phyloP scores from a whole-genome alignment of 306 rosid species.

The Herpetospermum pedunculosum region DNA sequence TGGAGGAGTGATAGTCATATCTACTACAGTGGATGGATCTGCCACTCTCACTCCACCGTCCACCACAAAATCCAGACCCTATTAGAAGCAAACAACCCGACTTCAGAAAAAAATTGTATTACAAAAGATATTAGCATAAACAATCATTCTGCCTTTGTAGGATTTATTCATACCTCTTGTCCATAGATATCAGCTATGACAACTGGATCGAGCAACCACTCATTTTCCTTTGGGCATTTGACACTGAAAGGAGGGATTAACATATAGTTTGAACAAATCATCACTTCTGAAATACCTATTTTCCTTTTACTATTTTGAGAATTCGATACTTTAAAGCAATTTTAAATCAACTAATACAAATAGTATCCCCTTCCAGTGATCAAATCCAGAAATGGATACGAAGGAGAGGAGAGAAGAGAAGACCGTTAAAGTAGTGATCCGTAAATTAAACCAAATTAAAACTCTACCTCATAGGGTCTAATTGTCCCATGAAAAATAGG shows the following conservation, averaged over 20 bases:
- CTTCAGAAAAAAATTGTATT: neutral
- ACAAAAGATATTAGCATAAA: neutral
- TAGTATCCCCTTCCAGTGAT: neutral
- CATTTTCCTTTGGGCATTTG: conserved; percentile 58
- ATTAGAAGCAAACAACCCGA: neutral
- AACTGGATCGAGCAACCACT: conserved; percentile 85
- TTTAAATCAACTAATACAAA: neutral
- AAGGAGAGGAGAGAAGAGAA: neutral
- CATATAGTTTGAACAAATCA: neutral
- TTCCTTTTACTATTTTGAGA: neutral
- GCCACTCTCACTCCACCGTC: conserved; percentile 88
- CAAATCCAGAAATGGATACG: neutral
- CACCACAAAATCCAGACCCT: conserved; percentile 96
- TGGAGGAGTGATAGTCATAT: conserved; percentile 74
- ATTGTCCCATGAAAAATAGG: neutral
- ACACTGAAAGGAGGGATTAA: conserved; percentile 39
- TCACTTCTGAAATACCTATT: neutral
- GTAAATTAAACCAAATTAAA: neutral
- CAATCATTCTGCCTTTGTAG: neutral
- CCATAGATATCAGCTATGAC: conserved; percentile 76
- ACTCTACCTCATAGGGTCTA: neutral
- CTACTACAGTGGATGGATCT: conserved; percentile 88
- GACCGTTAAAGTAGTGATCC: neutral
- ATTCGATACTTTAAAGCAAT: neutral
- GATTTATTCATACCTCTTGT: conserved; percentile 55